Evolutionary conservation across 805 yeast species (phyloP).

Genomic region (Wickerhamomyces tratensis): DNA sequence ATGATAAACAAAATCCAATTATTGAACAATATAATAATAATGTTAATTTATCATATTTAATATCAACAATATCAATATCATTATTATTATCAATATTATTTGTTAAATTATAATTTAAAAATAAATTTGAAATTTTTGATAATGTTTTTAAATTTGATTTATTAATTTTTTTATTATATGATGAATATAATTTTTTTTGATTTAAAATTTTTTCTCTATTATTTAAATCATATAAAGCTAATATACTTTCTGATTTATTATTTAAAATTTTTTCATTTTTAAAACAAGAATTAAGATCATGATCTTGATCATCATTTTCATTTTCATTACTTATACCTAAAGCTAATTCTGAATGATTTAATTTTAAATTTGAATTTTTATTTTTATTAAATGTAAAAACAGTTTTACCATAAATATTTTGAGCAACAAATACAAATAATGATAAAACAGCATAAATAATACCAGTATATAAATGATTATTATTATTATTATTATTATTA

Average conservation of each 20-base stretch:
- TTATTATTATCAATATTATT: constrained; percentile 14
- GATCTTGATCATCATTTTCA: constrained; percentile 4
- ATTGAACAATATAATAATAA: constrained; percentile 72
- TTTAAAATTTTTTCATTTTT: too few species aligned
- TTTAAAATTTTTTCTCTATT: too few species aligned
- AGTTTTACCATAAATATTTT: constrained; percentile 79
- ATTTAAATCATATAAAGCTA: too few species aligned
- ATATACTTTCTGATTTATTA: too few species aligned
- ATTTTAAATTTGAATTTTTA: constrained; percentile 6
- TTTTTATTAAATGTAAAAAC: constrained; percentile 44
- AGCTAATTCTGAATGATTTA: constrained; percentile 16
- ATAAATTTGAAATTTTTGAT: constrained; percentile 3
- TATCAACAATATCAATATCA: too few species aligned
- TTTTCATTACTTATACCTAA: constrained; percentile 2
- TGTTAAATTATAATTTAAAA: constrained; percentile 2
- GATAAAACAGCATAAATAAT: constrained; percentile 59
- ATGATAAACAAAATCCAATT: constrained; percentile 59
- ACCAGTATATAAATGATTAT: constrained; percentile 43
- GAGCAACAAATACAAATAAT: constrained; percentile 70
- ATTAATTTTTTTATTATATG: too few species aligned
- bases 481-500: constrained; percentile 5
- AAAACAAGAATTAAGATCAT: too few species aligned
- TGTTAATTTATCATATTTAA: constrained; percentile 69
- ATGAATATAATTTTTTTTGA: too few species aligned
- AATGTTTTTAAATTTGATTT: constrained; percentile 1